Base-by-base conservation (phyloP, 2,329 filamentous ascomycete species). In the Cladosporium halotolerans region DNA sequence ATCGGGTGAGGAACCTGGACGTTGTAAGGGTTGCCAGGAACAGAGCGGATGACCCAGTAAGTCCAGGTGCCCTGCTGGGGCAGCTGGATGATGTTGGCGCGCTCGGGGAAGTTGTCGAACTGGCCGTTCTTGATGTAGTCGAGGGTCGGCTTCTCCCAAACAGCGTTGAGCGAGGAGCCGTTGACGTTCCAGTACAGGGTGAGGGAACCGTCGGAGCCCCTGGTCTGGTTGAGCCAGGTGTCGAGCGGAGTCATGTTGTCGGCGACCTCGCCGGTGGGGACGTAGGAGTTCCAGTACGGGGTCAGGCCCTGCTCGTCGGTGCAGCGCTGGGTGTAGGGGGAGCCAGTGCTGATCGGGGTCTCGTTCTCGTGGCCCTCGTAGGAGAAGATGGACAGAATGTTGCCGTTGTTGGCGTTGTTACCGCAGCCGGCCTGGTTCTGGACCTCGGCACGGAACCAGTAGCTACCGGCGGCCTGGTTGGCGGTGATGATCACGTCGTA, bases 81-180 rank as follows among this genome's bases (percentile, higher is more conserved):
- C 3, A 63, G 52, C 38, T 71, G 65, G 42, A 76, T 68, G 34
- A 76, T 58, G 57, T 74, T 74, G 57, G 69, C 68, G 11, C 57
- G 58, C 2, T 47, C 45, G 1, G 72, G 68, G 55, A 72, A 76
- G 62, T 57, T 69, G 38, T 67, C 69, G 9, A 44, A 16, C 60
- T 75, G 72, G 36, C 62, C 60, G 18, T 70, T 63, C 5, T 73
- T 64, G 14, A 75, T 63, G 16, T 75, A 76, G 54, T 73, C 61
- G 4, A 78, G 60, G 0, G 73, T 75, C 2, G 76, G 76, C 16
- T 72, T 64, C 36, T 68, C 62, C 73, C 73, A 76, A 31, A 67
- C 60, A 28, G 74, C 67, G 54, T 72, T 65, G 57, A 76, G 72
- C 34, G 69, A 68, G 7, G 68, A 70, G 43, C 70, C 63, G 56